A percentile compares a stretch with the other conserved stretches of the same genome.
phyloP scores from a whole-genome alignment of 2,329 filamentous ascomycete genomes.

The Passalora sequoiae region DNA sequence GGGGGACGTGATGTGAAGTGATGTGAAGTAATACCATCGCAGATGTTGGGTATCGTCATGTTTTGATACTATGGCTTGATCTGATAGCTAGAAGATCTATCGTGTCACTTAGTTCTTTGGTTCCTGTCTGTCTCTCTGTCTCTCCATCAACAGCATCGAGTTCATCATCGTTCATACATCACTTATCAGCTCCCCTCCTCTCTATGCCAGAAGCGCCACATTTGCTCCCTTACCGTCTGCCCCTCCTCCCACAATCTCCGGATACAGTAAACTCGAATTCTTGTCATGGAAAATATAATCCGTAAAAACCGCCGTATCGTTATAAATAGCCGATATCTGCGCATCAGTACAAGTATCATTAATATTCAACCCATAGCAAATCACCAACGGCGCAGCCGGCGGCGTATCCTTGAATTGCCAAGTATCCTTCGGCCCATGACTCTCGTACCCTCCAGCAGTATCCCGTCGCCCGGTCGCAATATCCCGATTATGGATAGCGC shows the following conservation, averaged over 20 bases:
- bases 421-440: conserved; percentile 18
- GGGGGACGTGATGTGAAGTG: conserved; percentile 31
- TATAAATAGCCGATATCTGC: conserved; percentile 14
- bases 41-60: background rate
- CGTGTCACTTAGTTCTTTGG: too few relatives aligned
- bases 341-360: conserved; percentile 20
- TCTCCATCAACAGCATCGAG: too few relatives aligned
- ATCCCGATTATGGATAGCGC: conserved; percentile 48
- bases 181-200: too few relatives aligned
- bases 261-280: conserved; percentile 21
- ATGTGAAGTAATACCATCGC: background rate
- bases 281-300: conserved; percentile 20
- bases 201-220: too few relatives aligned
- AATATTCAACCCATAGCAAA: conserved; percentile 18
- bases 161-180: too few relatives aligned
- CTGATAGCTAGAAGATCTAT: background rate
- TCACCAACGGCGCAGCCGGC: conserved; percentile 14
- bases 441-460: conserved; percentile 34
- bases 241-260: conserved; percentile 6
- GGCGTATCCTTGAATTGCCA: conserved; percentile 14
- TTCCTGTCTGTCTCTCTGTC: too few relatives aligned
- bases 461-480: conserved; percentile 50
- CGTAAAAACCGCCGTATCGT: conserved; percentile 17
- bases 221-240: too few relatives aligned
- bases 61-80: background rate